A percentile compares a stretch with the other conserved stretches of the same genome.
Evolutionary conservation across 108 stramenopile species (phyloP).

Genomic region (Parmales sp.): DNA sequence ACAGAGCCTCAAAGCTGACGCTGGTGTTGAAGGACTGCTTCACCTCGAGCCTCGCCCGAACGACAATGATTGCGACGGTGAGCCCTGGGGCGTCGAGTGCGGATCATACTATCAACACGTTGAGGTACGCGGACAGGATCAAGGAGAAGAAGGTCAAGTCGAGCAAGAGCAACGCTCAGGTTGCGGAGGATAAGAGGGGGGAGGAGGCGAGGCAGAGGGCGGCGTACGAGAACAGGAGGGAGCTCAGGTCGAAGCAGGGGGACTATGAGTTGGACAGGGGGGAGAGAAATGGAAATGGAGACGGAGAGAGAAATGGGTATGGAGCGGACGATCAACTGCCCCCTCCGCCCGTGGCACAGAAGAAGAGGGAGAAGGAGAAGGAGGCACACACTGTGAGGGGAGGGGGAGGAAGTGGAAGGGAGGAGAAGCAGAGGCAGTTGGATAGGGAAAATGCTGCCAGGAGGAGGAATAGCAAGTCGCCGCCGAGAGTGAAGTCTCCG

Average conservation of each 20-base stretch:
- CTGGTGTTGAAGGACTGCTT: constrained; percentile 95
- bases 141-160: constrained; percentile 69
- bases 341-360: not conserved
- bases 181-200: not conserved
- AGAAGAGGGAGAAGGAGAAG: constrained; percentile 4
- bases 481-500: too few species aligned
- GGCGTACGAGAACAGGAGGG: not conserved
- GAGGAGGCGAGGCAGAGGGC: not conserved
- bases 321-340: constrained; percentile 3
- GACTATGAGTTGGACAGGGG: not conserved
- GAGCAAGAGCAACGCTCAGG: too few species aligned
- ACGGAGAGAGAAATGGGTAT: not conserved
- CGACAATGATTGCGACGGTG: constrained; percentile 96
- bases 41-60: constrained; percentile 69
- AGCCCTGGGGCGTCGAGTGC: constrained; percentile 79
- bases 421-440: constrained; percentile 24
- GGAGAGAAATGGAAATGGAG: constrained; percentile 1
- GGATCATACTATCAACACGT: constrained; percentile 95
- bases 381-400: not conserved
- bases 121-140: constrained; percentile 91
- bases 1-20: constrained; percentile 94
- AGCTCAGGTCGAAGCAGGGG: not conserved
- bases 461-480: not conserved
- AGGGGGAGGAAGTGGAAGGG: too few species aligned
- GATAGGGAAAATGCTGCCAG: not conserved